Base-by-base conservation (phyloP, 164 flowering plant species). In the Annona squamosa region DNA sequence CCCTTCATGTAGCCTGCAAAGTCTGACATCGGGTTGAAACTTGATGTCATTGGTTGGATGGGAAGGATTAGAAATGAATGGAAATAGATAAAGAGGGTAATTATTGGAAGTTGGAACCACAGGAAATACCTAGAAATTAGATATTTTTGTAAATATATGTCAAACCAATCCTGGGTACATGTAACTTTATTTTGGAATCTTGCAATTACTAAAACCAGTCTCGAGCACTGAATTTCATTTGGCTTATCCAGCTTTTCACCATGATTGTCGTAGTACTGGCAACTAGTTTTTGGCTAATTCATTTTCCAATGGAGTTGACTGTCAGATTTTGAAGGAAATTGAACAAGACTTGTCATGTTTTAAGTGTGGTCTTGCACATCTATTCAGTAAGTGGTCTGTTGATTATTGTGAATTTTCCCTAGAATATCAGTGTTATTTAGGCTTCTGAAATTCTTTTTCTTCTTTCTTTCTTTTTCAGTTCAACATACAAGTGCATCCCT, bases 401-500 rank as follows among this genome's bases (percentile, higher is more conserved):
- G 41, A 46, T 65, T 67, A 13, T 43, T 4, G 18, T 13, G 52
- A 63, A 48, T n/a, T 13, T 64, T 67, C 42, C 26, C 37, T 13
- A 68, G 52, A 18, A 16, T 13, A 63, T 69, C 45, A 26, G 37
- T 45, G 17, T 65, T 18, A 16, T 73, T 45, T 17, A 56, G 61
- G 4, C 65, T 37, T 4, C 43, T 68, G 26, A 63, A 52, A 48
- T 16, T 17, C 6, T 41, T 6, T 26, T 57, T 70, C 3, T 75
- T 26, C 68, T 47, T 13, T 52, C 66, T 9, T 75, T n/a, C 63
- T 48, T 13, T 68, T 41, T n/a, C 89, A 94, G 99, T 95, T 82
- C 99, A 93, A 69, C 99, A 95, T 76, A 95, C 99, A 3, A 95
- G 99, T 86, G 99, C 99, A 57, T 95, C 99, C 44, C 82, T 95